Evolutionary conservation across 306 rosid species (phyloP).

Genomic region (Argentina anserina): DNA sequence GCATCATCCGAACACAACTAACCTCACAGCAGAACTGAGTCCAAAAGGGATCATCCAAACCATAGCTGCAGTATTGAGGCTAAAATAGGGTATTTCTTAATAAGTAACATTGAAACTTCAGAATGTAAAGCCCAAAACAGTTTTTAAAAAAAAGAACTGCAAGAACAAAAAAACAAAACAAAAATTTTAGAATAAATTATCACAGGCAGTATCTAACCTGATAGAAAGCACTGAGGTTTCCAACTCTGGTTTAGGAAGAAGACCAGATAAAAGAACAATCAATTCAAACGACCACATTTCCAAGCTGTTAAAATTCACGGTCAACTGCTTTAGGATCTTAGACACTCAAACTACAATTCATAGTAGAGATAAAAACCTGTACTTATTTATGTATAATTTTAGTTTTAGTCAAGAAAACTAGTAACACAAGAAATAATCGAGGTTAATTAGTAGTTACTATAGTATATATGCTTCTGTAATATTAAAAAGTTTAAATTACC

Average conservation of each 20-base stretch:
- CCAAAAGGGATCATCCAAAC: conserved; percentile 81
- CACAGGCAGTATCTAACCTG: conserved; percentile 36
- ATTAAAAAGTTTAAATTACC: conserved; percentile 16
- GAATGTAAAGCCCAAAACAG: background rate
- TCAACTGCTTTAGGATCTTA: background rate
- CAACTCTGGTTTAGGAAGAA: conserved; percentile 59
- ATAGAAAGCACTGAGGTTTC: conserved; percentile 67
- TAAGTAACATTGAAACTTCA: background rate
- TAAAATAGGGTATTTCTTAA: conserved; percentile 18
- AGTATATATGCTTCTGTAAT: background rate
- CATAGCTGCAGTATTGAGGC: conserved; percentile 55
- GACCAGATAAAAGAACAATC: conserved; percentile 63
- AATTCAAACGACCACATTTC: conserved; percentile 64
- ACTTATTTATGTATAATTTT: background rate
- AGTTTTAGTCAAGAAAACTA: background rate
- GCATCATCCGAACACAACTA: conserved; percentile 6
- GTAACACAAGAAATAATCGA: background rate
- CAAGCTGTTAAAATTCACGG: conserved; percentile 34
- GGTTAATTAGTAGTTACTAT: background rate
- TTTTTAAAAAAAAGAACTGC: no score
- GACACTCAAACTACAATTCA: background rate
- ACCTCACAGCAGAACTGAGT: conserved; percentile 75
- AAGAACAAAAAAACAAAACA: background rate
- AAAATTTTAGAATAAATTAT: background rate
- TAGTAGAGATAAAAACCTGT: background rate